These are phyloP conservation scores for Suillus subluteus DNA, from an alignment of 768 basidiomycete genomes.

Conservation along the genomic window DNA sequence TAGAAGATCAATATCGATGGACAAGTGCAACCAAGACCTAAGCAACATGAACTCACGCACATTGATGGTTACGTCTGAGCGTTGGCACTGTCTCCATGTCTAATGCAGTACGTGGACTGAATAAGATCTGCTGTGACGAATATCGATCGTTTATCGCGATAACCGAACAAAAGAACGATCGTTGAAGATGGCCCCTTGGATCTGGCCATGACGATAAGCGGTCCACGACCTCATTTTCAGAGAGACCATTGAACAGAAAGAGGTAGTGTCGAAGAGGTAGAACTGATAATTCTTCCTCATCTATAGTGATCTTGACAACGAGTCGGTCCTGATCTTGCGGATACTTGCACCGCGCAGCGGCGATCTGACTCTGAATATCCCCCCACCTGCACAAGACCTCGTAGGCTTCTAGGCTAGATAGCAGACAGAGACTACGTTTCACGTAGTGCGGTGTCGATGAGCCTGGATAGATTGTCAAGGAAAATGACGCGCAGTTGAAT, in stretches of 20 bases:
- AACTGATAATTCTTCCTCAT: neutral
- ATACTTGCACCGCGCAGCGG: neutral
- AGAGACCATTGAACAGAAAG: neutral
- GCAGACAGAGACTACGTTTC: conserved; percentile 6
- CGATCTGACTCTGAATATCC: neutral
- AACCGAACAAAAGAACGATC: neutral
- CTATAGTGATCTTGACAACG: neutral
- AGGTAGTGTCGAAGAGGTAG: conserved; percentile 8
- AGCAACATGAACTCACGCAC: neutral
- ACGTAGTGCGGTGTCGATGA: neutral
- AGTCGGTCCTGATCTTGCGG: neutral
- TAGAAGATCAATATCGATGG: neutral
- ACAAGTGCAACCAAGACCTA: neutral
- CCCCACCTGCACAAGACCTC: neutral
- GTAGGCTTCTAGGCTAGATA: neutral
- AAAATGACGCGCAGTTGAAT: neutral
- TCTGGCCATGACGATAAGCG: neutral
- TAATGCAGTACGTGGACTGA: neutral
- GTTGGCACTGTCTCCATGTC: neutral
- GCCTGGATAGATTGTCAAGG: neutral
- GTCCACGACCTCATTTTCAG: conserved; percentile 5
- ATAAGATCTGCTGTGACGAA: neutral
- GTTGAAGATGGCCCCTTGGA: neutral
- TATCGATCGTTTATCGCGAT: neutral
- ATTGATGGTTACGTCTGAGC: neutral